A percentile compares a stretch with the other conserved stretches of the same genome.
These are phyloP conservation scores for Paralagenidium karlingii DNA, from an alignment of 352 stramenopile species.

Conservation along the genomic window DNA sequence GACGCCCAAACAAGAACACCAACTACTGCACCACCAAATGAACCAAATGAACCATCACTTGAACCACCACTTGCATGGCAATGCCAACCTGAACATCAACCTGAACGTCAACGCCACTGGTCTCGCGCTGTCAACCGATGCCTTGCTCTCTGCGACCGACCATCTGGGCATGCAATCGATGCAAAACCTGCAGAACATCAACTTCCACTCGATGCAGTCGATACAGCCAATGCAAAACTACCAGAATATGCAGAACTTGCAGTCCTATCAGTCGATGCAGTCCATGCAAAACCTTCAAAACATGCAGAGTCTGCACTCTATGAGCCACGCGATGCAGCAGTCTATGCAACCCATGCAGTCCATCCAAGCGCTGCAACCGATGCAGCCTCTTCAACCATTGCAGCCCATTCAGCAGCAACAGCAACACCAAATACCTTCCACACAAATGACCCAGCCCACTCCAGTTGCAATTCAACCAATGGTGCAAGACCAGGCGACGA, in stretches of 20 bases:
- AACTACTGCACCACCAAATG: too few relatives aligned
- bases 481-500: too few relatives aligned
- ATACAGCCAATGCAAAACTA: too few relatives aligned
- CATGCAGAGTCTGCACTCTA: too few relatives aligned
- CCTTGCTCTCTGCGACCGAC: neutral
- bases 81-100: neutral
- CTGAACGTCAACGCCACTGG: neutral
- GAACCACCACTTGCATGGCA: neutral
- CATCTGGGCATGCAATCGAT: neutral
- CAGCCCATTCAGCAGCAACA: neutral
- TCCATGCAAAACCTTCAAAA: too few relatives aligned
- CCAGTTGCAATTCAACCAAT: too few relatives aligned
- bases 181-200: too few relatives aligned
- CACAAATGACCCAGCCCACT: neutral
- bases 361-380: neutral
- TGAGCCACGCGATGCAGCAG: too few relatives aligned
- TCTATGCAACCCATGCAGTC: too few relatives aligned
- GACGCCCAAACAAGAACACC: conserved; percentile 1
- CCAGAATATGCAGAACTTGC: too few relatives aligned
- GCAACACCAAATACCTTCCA: neutral
- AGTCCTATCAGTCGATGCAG: too few relatives aligned
- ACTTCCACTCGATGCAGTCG: too few relatives aligned
- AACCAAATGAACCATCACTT: conserved; percentile 10
- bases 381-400: neutral
- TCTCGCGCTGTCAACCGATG: neutral